Evolutionary conservation across 106 monocot species (phyloP), one percentile per base, ranked within the genome.

Genomic region (Apostasia ramifera): DNA sequence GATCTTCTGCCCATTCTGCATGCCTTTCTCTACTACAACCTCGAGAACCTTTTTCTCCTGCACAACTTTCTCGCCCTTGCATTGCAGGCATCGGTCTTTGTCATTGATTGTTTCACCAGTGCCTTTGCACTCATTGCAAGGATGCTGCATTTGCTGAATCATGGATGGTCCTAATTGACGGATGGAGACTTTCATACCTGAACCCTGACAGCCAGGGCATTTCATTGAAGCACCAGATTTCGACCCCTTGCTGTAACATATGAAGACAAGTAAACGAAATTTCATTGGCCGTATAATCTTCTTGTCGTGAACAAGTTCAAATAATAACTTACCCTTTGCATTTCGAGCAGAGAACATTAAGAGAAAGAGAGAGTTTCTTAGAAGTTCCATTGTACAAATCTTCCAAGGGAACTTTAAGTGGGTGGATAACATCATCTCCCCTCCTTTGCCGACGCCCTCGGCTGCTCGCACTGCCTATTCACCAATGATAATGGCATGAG

Each of bases 1-100:
- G 73, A 94, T 85, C 72, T 91, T 94, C 70, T 91, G 91, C 12
- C 88, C 87, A 78, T 88, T 80, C 42, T 85, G 80, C 91, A 94
- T 94, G 74, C 94, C 94, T 64, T 85, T 94, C 73, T 94, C 94
- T 64, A 91, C 85, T 80, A 81, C 69, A 61, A 94, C 88, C 67
- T 91, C 94, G 38, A 88, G 53, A 44, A 94, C 85, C 75, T 91
- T 91, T 77, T 91, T 85, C 72, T 88, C 88, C 70, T 75, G 81
- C 14, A 78, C 77, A 53, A 94, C 83, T 85, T 91, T 91, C 54
- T 55, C 83, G 6, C 85, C 94, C 71, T 81, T 85, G 75, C 94
- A 94, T 13, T 71, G 81, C 7, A 72, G 44, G 73, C 94, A 94
- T 68, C 78, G 85, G 73, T 91, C 94, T 78, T 88, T 91, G 5